phyloP scores from a whole-genome alignment of 2,329 filamentous ascomycete species.

The Trichoderma sp. region DNA sequence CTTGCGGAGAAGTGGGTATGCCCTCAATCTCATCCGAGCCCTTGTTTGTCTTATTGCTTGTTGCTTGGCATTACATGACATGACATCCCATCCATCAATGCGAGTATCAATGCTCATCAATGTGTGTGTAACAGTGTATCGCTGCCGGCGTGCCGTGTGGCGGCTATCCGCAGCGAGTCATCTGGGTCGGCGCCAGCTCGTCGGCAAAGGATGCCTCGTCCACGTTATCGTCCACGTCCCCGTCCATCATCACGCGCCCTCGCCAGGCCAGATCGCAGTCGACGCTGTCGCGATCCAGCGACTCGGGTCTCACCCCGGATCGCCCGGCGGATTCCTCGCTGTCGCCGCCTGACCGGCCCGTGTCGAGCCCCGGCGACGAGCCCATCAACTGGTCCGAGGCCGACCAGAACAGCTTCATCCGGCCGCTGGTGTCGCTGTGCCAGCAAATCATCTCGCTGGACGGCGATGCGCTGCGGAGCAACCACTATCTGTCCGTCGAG shows the following conservation, averaged over 20 bases:
- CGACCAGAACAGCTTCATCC: conserved; percentile 26
- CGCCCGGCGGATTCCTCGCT: neutral
- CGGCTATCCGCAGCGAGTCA: conserved; percentile 33
- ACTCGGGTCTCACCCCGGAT: conserved; percentile 1
- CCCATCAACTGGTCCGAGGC: conserved; percentile 14
- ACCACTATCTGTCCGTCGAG: conserved; percentile 22
- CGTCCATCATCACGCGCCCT: neutral
- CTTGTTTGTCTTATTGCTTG: neutral
- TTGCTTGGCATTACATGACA: neutral
- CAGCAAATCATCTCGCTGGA: conserved; percentile 27
- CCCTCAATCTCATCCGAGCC: neutral
- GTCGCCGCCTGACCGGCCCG: conserved; percentile 10
- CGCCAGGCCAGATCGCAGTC: conserved; percentile 3
- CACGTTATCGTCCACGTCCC: neutral
- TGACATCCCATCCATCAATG: neutral
- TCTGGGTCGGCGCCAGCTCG: conserved; percentile 28
- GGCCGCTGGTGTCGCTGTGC: conserved; percentile 26
- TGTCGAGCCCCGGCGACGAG: neutral
- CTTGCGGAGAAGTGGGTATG: conserved; percentile 23
- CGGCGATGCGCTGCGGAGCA: neutral
- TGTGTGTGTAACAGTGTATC: conserved; percentile 23
- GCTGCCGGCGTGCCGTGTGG: conserved; percentile 31
- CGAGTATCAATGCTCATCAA: neutral
- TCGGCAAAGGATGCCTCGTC: conserved; percentile 5
- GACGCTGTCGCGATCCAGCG: neutral